Evolutionary conservation across 2,329 filamentous ascomycete genomes (phyloP).

Genomic region (Fusarium foetens): DNA sequence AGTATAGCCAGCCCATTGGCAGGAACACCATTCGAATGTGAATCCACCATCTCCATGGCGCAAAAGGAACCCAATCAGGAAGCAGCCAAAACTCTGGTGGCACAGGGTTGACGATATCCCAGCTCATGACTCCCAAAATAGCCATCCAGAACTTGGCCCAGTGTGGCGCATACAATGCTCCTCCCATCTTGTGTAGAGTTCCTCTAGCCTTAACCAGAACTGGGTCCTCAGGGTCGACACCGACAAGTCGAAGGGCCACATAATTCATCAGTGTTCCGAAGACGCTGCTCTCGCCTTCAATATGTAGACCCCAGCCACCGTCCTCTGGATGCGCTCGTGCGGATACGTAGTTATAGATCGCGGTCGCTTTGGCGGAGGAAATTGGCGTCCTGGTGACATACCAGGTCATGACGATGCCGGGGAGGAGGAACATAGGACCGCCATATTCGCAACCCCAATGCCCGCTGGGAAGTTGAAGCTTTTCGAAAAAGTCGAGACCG

Average conservation of each 20-base stretch:
- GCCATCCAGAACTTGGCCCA: slow-evolving; percentile 98
- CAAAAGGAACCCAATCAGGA: slow-evolving; percentile 88
- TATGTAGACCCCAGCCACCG: slow-evolving; percentile 97
- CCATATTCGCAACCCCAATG: slow-evolving; percentile 99
- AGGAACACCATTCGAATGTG: slow-evolving; percentile 98
- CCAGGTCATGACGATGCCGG: slow-evolving; percentile 85
- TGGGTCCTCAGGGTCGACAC: slow-evolving; percentile 84
- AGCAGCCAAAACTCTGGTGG: slow-evolving; percentile 94
- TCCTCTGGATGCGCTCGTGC: slow-evolving; percentile 85
- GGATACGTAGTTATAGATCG: slow-evolving; percentile 93
- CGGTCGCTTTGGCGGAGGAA: slow-evolving; percentile 79
- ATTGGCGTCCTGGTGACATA: slow-evolving; percentile 91
- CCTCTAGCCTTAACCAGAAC: slow-evolving; percentile 86
- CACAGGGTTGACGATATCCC: slow-evolving; percentile 94
- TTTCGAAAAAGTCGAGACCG: slow-evolving; percentile 86
- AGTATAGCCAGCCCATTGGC: slow-evolving; percentile 91
- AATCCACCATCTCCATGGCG: slow-evolving; percentile 97
- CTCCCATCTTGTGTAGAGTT: slow-evolving; percentile 85
- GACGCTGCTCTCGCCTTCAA: slow-evolving; percentile 90
- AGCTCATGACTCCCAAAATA: slow-evolving; percentile 82
- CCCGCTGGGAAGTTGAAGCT: slow-evolving; percentile 86
- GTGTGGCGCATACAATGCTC: slow-evolving; percentile 84
- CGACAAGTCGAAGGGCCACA: slow-evolving; percentile 79
- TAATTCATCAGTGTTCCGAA: slow-evolving; percentile 95
- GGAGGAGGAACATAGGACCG: slow-evolving; percentile 94